Evolutionary conservation across 306 rosid species (phyloP), one percentile per base, ranked within the genome.

Genomic region (Cucurbita maxima): DNA sequence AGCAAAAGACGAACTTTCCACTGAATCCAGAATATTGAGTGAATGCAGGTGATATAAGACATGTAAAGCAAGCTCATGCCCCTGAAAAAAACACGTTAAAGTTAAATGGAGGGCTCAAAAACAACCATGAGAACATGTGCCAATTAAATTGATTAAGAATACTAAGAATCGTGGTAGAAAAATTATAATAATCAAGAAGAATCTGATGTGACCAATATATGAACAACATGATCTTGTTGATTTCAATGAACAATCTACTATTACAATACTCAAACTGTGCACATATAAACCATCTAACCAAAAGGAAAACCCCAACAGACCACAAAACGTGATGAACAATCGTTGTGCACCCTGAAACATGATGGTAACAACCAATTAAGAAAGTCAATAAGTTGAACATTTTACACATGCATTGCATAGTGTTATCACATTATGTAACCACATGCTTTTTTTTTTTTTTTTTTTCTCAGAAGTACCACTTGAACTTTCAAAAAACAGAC

Each of bases 31-130:
- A 72, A 86, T 67, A 76, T 58, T 38, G 47, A 87, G 86, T 71
- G 88, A 82, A 81, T 89, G 90, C 73, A 94, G 88, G 84, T 94
- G 97, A 79, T 85, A 94, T 81, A 91, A 84, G 77, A 91, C 80
- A 84, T 94, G 91, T 80, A 94, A 75, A 22, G 86, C 92, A 78
- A 94, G 91, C 81, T 94, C 99, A 78, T 94, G 96, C 37, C 99
- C 99, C 99, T 94, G 90, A 25, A 73, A 84, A 81, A 76, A 73
- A 43, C 83, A 80, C 58, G 41, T 55, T 78, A 50, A 63, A 66
- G 41, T 38, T 40, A 38, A 52, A 62, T 62, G 62, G 51, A 72
- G 20, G 64, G 52, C 64, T 72, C 45, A 36, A 53, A 30, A 10
- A 12, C 15, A 45, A 36, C 40, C 20, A 15, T 34, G 19, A 69